Evolutionary conservation across 2,329 filamentous ascomycete species (phyloP).

Genomic region (Neobulgaria alba): DNA sequence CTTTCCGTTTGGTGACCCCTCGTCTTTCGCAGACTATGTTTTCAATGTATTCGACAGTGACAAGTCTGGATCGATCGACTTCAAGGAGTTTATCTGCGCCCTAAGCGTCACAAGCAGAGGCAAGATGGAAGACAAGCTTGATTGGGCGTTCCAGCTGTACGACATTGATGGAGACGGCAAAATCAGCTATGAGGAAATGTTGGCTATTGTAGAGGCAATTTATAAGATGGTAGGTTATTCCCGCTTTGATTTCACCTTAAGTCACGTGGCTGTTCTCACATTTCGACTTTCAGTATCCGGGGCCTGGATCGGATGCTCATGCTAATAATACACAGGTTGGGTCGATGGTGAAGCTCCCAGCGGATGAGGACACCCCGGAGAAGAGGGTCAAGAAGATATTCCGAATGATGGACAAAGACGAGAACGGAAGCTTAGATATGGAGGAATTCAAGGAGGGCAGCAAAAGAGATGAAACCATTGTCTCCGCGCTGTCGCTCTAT

Average conservation of each 20-base stretch:
- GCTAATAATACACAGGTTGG: slow-evolving; percentile 58
- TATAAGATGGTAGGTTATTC: slow-evolving; percentile 82
- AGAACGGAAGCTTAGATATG: slow-evolving; percentile 94
- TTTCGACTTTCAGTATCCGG: slow-evolving; percentile 1
- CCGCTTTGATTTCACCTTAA: not conserved
- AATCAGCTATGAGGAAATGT: slow-evolving; percentile 98
- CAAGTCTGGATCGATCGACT: slow-evolving; percentile 95
- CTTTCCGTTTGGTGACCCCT: slow-evolving; percentile 97
- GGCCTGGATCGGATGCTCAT: slow-evolving; percentile 6
- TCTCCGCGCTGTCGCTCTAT: slow-evolving; percentile 91
- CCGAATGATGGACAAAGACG: slow-evolving; percentile 99
- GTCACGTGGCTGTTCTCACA: too few relatives aligned
- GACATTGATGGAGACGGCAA: slow-evolving; percentile 98
- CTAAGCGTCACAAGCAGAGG: slow-evolving; percentile 93
- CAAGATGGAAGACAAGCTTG: slow-evolving; percentile 98
- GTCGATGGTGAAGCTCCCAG: slow-evolving; percentile 97
- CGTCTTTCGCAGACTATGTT: slow-evolving; percentile 95
- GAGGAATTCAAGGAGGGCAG: slow-evolving; percentile 98
- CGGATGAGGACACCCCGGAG: slow-evolving; percentile 98
- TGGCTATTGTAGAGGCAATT: slow-evolving; percentile 96
- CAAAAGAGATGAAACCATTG: slow-evolving; percentile 97
- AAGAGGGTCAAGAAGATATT: slow-evolving; percentile 98
- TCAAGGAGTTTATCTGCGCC: slow-evolving; percentile 99
- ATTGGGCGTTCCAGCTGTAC: slow-evolving; percentile 99
- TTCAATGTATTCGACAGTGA: slow-evolving; percentile 99